Evolutionary conservation across 2,329 filamentous ascomycete species (phyloP).

Genomic region (Xylariales sp.): DNA sequence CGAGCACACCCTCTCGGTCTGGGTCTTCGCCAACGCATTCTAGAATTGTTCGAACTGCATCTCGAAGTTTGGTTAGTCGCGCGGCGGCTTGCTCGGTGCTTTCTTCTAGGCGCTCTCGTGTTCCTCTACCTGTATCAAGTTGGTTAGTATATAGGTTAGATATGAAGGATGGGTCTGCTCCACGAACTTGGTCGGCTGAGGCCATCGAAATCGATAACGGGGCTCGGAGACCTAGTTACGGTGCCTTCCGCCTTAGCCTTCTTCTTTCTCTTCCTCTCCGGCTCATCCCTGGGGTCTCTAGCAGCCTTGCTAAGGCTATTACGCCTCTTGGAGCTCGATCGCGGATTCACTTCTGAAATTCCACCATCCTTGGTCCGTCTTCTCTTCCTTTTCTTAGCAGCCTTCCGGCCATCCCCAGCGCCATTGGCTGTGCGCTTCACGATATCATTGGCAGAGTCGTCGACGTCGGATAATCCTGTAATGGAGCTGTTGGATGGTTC

Average conservation of each 20-base stretch:
- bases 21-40: conserved; percentile 78
- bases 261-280: conserved; percentile 54
- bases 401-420: conserved; percentile 48
- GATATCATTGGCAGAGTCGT: conserved; percentile 48
- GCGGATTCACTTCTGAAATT: conserved; percentile 50
- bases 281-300: conserved; percentile 69
- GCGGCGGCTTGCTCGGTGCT: conserved; percentile 61
- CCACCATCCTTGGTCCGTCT: conserved; percentile 47
- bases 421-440: conserved; percentile 28
- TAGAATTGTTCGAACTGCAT: conserved; percentile 72
- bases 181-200: conserved; percentile 67
- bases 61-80: conserved; percentile 69
- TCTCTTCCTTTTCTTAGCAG: conserved; percentile 48
- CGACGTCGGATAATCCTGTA: conserved; percentile 46
- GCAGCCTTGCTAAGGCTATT: conserved; percentile 70
- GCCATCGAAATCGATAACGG: conserved; percentile 71
- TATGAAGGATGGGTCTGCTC: not conserved
- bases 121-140: conserved; percentile 65
- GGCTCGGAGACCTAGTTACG: conserved; percentile 61
- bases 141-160: conserved; percentile 38
- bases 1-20: conserved; percentile 71
- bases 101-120: conserved; percentile 71
- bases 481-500: conserved; percentile 41
- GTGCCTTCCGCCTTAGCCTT: conserved; percentile 48
- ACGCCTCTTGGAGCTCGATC: conserved; percentile 55